Evolutionary conservation across 352 stramenopile species (phyloP), one percentile per base, ranked within the genome.

Genomic region (Phytophthora pinifolia): DNA sequence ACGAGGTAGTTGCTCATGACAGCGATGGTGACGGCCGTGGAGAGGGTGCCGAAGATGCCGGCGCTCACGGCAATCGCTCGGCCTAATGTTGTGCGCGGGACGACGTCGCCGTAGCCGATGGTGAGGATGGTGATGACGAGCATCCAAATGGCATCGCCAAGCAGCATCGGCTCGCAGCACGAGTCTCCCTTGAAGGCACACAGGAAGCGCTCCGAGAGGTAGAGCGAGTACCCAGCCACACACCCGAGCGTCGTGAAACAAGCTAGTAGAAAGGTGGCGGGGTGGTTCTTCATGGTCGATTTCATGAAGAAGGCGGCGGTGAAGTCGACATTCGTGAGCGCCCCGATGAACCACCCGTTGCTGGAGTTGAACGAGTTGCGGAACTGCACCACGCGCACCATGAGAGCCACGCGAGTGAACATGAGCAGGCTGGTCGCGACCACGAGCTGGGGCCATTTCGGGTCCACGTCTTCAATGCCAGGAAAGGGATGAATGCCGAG

Each of bases 321-420:
- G 62, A 88, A 92, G 55, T 92, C 78, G 25, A 92, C 76, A 43
- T 89, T 89, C 17, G 83, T 92, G 37, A 90, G 67, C 39, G 83
- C 60, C 30, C 76, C 65, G 51, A 92, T 90, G 62, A 92, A 92
- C 78, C 79, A 88, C 35, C 79, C 78, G 52, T 90, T 89, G 66
- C 70, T 89, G 47, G 78, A 79, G 49, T 90, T 92, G 64, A 92
- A 88, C 55, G 79, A 76, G 62, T 77, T 79, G 36, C 70, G 76
- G 49, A 80, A 83, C 45, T 85, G 65, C 36, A 86, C 65, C 20
- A 88, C 71, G 18, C 79, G 76, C 12, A 86, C 30, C 8, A 83
- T 41, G 48, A 91, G 67, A 36, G 46, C 69, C 14, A 89, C 56
- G 27, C 81, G 70, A 13, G 49, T 31, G 33, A 88, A 86, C 79